Evolutionary conservation across 2,329 filamentous ascomycete genomes (phyloP), one percentile per base, ranked within the genome.

Genomic region (Monosporascus sp.): DNA sequence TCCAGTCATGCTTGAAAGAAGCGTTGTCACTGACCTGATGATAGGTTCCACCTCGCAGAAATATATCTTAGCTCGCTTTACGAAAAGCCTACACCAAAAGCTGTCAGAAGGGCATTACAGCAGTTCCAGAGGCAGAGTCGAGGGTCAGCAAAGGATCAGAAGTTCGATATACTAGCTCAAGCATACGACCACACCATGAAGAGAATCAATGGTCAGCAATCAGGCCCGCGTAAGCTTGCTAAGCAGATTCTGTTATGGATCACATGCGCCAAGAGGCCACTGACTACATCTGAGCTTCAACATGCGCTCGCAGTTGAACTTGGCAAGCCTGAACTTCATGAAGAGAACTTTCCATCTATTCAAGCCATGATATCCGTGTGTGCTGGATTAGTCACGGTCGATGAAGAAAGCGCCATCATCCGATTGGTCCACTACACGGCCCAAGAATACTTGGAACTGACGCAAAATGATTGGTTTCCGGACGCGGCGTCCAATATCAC

Each of bases 351-450:
- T 0, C 51, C 64, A 0, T 54, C 66, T 0, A 37, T 68, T 1
- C 62, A 67, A 5, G 59, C 66, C 2, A 51, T 75, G 1, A 55
- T 73, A 0, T 67, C 67, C 2, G 60, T 64, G 1, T 76, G 72
- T 50, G 67, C 66, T 22, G 72, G 74, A 1, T 50, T 78, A 9
- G 68, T 77, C 2, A 69, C 65, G 0, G 41, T 73, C 6, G 71
- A 77, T 35, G 54, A 70, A 35, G 57, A 70, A 37, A 75, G 64
- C 48, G 48, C 60, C 11, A 61, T 69, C n/a, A 60, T 77, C 26
- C 66, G 71, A 2, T 54, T 77, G 0, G 72, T 75, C 3, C 74
- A 78, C 52, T 74, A 74, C 52, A 77, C 75, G 0, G 65, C 73
- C 1, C 70, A 76, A 41, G 67, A 76, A 40, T 78, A 74, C 56